These are phyloP conservation scores for Capsicum chinense DNA, from an alignment of 257 asterid species.

Conservation along the genomic window DNA sequence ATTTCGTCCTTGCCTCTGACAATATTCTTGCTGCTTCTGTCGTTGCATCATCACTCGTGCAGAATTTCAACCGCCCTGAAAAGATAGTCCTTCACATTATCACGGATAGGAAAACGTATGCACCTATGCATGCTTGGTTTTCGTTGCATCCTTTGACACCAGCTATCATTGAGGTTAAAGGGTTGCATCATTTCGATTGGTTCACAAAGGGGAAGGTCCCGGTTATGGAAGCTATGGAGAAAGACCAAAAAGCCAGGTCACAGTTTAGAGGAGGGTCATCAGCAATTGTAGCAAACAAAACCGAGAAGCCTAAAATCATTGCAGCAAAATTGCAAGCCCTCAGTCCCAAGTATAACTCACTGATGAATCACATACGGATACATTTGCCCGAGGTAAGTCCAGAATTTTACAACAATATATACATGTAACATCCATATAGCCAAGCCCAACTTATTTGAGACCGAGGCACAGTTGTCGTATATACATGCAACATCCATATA, in stretches of 20 bases:
- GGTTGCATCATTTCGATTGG: slow-evolving; percentile 94
- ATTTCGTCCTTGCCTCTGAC: slow-evolving; percentile 92
- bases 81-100: slow-evolving; percentile 75
- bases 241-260: slow-evolving; percentile 80
- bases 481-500: not conserved
- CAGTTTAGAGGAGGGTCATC: slow-evolving; percentile 92
- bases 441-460: not conserved
- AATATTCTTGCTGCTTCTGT: slow-evolving; percentile 93
- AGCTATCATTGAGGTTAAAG: slow-evolving; percentile 85
- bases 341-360: slow-evolving; percentile 90
- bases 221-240: slow-evolving; percentile 97
- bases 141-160: slow-evolving; percentile 78
- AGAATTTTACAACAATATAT: not conserved
- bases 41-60: slow-evolving; percentile 83
- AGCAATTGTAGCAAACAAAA: slow-evolving; percentile 79
- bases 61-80: slow-evolving; percentile 69
- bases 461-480: not conserved
- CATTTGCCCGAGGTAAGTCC: slow-evolving; percentile 85
- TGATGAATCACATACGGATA: slow-evolving; percentile 93
- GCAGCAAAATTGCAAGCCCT: slow-evolving; percentile 96
- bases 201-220: slow-evolving; percentile 89
- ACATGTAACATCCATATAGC: not conserved
- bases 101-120: slow-evolving; percentile 84
- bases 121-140: slow-evolving; percentile 99
- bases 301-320: slow-evolving; percentile 74